Evolutionary conservation across 441 rosid species (phyloP), one percentile per base, ranked within the genome.

Genomic region (Aleurites moluccanus): DNA sequence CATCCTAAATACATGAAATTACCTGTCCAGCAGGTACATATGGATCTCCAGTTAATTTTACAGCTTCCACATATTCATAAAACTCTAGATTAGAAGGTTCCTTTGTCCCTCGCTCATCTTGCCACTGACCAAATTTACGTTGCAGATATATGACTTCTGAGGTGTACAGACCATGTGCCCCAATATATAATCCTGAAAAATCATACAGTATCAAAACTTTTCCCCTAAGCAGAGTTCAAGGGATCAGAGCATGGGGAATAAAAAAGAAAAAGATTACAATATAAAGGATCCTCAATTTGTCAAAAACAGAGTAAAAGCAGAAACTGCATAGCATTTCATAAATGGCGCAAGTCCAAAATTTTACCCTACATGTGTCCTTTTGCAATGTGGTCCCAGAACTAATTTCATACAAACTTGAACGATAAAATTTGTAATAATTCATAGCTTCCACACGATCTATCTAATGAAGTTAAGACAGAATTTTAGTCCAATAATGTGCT

Each of bases 21-120:
- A 96, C 99, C 97, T 93, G 86, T 76, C 99, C 98, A 78, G 97
- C 98, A 62, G 99, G 98, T 25, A 96, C 93, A 81, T 88, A 89
- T 72, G 95, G 92, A 86, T 95, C 98, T 74, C 99, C 99, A 61
- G 91, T 89, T 85, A 95, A 79, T 73, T 95, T 95, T 33, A 88
- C 85, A 72, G 98, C 98, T 82, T 96, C 98, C 40, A 93, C 97
- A 79, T 96, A 96, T 82, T 96, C 99, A 80, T 90, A 96, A 67
- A 96, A 93, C 79, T 93, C 94, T 16, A 93, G 90, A 83, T 86
- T 84, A 15, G 85, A 49, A 77, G 87, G 69, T 77, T 87, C 89
- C 86, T 85, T 86, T 52, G 79, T 85, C 70, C 78, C 84, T 76
- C 67, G 78, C 47, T 89, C 92, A 75, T 88, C 92, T 86, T 81